These are phyloP conservation scores for Pseudogymnoascus sp. DNA, from an alignment of 2,329 filamentous ascomycete genomes.

Conservation along the genomic window DNA sequence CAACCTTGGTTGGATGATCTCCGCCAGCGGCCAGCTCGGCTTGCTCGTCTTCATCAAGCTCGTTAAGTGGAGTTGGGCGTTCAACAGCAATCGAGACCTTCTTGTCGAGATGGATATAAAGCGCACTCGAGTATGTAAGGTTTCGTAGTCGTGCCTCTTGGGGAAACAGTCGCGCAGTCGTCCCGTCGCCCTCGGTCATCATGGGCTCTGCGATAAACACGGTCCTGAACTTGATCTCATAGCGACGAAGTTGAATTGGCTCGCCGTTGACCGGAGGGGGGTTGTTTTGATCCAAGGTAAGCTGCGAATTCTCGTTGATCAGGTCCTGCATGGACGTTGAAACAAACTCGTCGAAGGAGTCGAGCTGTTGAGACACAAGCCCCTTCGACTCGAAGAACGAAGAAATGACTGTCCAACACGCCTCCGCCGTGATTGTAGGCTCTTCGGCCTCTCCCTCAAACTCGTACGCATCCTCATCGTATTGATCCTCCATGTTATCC, in stretches of 20 bases:
- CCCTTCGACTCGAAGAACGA: slow-evolving; percentile 96
- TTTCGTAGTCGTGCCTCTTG: slow-evolving; percentile 95
- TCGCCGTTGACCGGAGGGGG: slow-evolving; percentile 68
- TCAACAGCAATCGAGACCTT: slow-evolving; percentile 78
- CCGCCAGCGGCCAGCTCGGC: slow-evolving; percentile 47
- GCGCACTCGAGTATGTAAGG: slow-evolving; percentile 85
- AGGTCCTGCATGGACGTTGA: slow-evolving; percentile 90
- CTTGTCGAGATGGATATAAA: slow-evolving; percentile 84
- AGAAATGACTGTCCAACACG: slow-evolving; percentile 96
- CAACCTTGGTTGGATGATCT: slow-evolving; percentile 49
- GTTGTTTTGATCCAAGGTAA: slow-evolving; percentile 90
- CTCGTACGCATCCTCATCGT: slow-evolving; percentile 57
- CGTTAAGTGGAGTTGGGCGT: slow-evolving; percentile 55
- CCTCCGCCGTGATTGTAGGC: slow-evolving; percentile 79
- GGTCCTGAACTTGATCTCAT: slow-evolving; percentile 89
- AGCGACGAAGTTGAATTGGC: slow-evolving; percentile 78
- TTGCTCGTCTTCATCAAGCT: slow-evolving; percentile 60
- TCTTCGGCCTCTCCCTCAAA: slow-evolving; percentile 61
- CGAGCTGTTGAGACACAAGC: slow-evolving; percentile 92
- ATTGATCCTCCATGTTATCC: slow-evolving; percentile 33
- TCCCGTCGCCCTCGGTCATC: slow-evolving; percentile 88
- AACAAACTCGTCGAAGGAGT: slow-evolving; percentile 97
- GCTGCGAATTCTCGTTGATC: slow-evolving; percentile 81
- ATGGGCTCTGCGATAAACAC: slow-evolving; percentile 84
- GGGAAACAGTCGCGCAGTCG: slow-evolving; percentile 74